Evolutionary conservation across 306 rosid genomes (phyloP), one percentile per base, ranked within the genome.

Genomic region (Begonia masoniana): DNA sequence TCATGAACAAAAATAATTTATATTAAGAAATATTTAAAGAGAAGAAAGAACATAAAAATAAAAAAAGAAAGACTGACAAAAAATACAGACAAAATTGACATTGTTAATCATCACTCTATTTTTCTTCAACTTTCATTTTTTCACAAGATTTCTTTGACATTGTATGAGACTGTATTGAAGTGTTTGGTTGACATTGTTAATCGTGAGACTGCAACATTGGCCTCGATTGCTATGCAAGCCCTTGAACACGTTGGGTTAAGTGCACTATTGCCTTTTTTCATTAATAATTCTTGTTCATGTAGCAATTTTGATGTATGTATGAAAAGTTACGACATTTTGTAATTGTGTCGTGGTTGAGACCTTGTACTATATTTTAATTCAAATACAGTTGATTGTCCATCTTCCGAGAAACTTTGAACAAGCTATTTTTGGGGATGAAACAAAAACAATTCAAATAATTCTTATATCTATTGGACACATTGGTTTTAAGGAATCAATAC

Each of bases 241-340:
- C n/a, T n/a, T 16, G 97, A 95, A 62, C 97, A 89, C 71, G 75
- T 89, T 68, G 97, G 94, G 58, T 65, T 89, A 65, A 73, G 88
- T 56, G 60, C 65, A 67, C 68, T 91, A 21, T 74, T 89, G 74
- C 97, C 97, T 47, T 63, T 71, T 56, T 63, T 82, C 60, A 31
- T n/a, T 71, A 59, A 47, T 64, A 81, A 69, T 62, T 85, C 91
- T 56, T 61, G 47, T 73, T 60, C 94, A 62, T 87, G 97, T 82
- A 69, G 58, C 39, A 24, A 26, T 24, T 61, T 55, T 62, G 52
- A 56, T 57, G 14, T 35, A 56, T 57, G 41, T 41, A 59, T 53
- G 67, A 54, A 62, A 24, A 58, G 47, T 59, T 57, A 9, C 7
- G 24, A 39, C 24, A 23, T 31, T 42, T 51, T 52, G 13, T 58